Percentiles rank a stretch among this genome's conserved stretches.
Conservation (phyloP, 1,284 basidiomycete species). For the Pterulicium gracile region DNA sequence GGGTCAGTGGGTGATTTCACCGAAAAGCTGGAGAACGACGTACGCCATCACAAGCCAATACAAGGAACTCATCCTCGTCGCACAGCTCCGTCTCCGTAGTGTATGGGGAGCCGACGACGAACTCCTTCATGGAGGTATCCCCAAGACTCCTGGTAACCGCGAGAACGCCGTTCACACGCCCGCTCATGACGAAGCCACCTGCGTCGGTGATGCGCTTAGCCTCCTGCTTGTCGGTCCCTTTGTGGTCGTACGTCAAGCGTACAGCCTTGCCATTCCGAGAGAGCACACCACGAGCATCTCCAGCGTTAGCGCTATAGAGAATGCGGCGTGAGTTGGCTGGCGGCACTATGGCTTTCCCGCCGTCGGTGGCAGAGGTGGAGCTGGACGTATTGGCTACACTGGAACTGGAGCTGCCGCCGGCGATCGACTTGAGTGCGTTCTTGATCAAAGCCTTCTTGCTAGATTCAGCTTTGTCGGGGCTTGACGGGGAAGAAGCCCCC, state of each 20-base stretch:
- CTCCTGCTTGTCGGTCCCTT: conserved; percentile 94
- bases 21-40: too few relatives aligned
- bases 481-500: conserved; percentile 15
- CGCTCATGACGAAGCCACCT: conserved; percentile 98
- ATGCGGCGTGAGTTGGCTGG: conserved; percentile 54
- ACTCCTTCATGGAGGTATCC: conserved; percentile 99
- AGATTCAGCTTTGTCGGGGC: conserved; percentile 20
- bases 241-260: conserved; percentile 96
- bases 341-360: conserved; percentile 28
- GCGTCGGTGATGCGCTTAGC: conserved; percentile 96
- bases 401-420: conserved; percentile 29
- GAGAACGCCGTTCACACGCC: conserved; percentile 93
- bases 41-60: conserved; percentile 97
- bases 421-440: conserved; percentile 45
- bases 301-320: conserved; percentile 94
- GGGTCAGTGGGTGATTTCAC: too few relatives aligned
- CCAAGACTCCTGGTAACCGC: conserved; percentile 95
- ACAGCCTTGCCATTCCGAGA: conserved; percentile 87
- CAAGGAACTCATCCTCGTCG: conserved; percentile 88
- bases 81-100: conserved; percentile 93
- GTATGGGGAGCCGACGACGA: conserved; percentile 95
- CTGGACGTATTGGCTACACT: conserved; percentile 25
- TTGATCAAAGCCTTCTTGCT: conserved; percentile 39
- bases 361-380: conserved; percentile 17
- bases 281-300: conserved; percentile 84